Percentiles rank a stretch among this genome's conserved stretches.
phyloP scores from a whole-genome alignment of 192 early-diverging fungal genomes.

The Coemansia asiatica region DNA sequence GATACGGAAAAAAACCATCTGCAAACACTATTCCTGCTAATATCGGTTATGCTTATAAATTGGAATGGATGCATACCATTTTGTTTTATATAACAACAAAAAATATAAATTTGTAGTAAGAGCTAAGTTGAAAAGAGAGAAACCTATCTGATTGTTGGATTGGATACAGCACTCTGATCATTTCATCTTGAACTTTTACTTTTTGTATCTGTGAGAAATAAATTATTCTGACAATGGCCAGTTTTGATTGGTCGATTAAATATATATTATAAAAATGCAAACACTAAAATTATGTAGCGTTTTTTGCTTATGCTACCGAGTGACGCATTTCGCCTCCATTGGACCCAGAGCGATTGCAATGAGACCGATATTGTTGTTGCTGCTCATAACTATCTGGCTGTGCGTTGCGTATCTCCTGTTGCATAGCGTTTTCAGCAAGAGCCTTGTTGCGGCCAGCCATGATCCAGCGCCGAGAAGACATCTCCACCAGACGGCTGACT shows the following conservation, averaged over 20 bases:
- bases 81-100: conserved; percentile 10
- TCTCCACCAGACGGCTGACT: conserved; percentile 86
- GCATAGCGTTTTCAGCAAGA: conserved; percentile 39
- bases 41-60: too few relatives aligned
- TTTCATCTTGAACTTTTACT: neutral
- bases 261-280: neutral
- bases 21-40: neutral
- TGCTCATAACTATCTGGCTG: neutral
- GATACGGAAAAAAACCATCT: neutral
- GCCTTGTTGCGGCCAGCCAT: conserved; percentile 27
- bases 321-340: conserved; percentile 14
- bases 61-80: conserved; percentile 22
- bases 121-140: conserved; percentile 7
- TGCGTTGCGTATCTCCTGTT: conserved; percentile 15
- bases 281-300: neutral
- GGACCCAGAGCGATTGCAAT: neutral
- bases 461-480: conserved; percentile 82
- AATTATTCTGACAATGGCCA: neutral
- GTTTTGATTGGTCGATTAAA: conserved; percentile 1
- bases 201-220: neutral
- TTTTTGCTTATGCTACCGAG: conserved; percentile 10
- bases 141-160: neutral
- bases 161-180: conserved; percentile 2
- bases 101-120: conserved; percentile 6
- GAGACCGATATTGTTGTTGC: neutral